Percentiles rank a stretch among this genome's conserved stretches.
phyloP scores from a whole-genome alignment of 129 eudicot genomes.

The Solidago caesia region DNA sequence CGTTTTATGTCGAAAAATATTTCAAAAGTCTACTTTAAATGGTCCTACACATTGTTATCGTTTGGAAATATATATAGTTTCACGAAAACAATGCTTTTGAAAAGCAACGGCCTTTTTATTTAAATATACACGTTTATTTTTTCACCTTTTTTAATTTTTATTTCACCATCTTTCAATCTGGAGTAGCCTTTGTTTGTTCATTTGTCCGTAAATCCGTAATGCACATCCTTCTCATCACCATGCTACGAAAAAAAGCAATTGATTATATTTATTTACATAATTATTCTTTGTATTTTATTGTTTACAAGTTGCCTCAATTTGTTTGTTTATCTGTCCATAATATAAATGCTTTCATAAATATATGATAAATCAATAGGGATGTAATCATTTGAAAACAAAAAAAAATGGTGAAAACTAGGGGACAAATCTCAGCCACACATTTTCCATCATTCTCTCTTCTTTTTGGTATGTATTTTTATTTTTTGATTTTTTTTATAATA shows the following conservation, averaged over 20 bases:
- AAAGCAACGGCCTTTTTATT: conserved; percentile 22
- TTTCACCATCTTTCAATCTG: conserved; percentile 6
- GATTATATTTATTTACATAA: conserved; percentile 3
- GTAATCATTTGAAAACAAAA: no score
- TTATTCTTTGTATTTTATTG: neutral
- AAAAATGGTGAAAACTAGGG: no score
- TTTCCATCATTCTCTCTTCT: no score
- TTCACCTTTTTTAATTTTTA: neutral
- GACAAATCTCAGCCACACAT: no score
- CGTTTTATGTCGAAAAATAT: neutral
- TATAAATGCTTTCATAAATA: neutral
- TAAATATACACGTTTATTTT: neutral
- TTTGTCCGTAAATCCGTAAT: conserved; percentile 32
- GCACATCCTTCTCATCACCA: conserved; percentile 13
- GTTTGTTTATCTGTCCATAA: conserved; percentile 5
- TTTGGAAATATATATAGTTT: conserved; percentile 13
- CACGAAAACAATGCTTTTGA: neutral
- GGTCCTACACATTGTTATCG: conserved; percentile 21
- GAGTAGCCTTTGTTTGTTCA: conserved; percentile 20
- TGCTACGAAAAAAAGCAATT: conserved; percentile 6
- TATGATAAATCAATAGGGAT: no score
- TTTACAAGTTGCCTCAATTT: neutral
- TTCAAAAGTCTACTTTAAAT: conserved; percentile 11
- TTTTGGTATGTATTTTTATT: no score
- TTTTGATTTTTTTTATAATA: no score